Evolutionary conservation across 345 rosid species (phyloP).

Genomic region (Odontarrhena argentea): DNA sequence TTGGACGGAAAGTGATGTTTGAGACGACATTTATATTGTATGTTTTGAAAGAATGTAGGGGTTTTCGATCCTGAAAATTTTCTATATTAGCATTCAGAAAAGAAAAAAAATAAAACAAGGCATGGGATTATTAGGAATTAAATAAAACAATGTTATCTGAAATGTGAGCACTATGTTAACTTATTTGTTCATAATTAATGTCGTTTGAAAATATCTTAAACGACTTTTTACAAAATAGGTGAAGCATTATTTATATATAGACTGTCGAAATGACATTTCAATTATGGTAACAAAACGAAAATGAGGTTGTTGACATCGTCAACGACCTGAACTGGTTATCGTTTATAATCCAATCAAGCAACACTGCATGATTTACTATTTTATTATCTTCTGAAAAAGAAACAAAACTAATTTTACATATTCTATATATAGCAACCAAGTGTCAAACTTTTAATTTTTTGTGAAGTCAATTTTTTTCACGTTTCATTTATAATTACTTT

Average conservation of each 20-base stretch:
- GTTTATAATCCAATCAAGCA: slow-evolving; percentile 11
- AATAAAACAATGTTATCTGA: too few species aligned
- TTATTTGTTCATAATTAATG: too few species aligned
- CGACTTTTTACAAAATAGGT: too few species aligned
- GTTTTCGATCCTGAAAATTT: too few species aligned
- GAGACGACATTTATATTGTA: too few species aligned
- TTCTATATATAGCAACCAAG: slow-evolving; percentile 13
- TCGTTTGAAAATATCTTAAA: too few species aligned
- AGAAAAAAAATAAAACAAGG: too few species aligned
- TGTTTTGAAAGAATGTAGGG: too few species aligned
- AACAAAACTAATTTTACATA: slow-evolving; percentile 19
- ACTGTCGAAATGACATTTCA: slow-evolving; percentile 11
- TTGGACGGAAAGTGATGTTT: too few species aligned
- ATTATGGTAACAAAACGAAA: not conserved
- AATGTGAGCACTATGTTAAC: too few species aligned
- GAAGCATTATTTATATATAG: not conserved
- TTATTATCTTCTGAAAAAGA: not conserved
- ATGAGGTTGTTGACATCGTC: slow-evolving; percentile 21
- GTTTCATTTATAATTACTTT: slow-evolving; percentile 22
- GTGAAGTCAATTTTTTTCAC: not conserved
- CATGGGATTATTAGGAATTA: too few species aligned
- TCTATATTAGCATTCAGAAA: too few species aligned
- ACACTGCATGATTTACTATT: slow-evolving; percentile 6
- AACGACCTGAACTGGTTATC: slow-evolving; percentile 22
- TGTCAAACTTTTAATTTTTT: not conserved